Conservation (phyloP, 2,329 filamentous ascomycete genomes). For the Calonectria ilicicola region DNA sequence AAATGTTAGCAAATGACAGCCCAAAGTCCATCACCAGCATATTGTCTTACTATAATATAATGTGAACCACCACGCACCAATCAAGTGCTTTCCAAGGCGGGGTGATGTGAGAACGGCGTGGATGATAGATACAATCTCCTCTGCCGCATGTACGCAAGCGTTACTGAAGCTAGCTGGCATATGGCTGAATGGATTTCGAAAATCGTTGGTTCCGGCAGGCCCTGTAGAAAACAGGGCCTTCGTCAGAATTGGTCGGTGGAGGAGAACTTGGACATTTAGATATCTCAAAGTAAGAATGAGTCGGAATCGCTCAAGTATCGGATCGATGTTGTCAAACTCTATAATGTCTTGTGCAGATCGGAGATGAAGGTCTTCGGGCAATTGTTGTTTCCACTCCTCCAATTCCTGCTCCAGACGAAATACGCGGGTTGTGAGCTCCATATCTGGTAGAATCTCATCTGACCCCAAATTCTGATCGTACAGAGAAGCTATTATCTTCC, state of each 20-base stretch:
- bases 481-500: constrained; percentile 20
- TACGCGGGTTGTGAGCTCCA: constrained; percentile 14
- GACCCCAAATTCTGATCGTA: constrained; percentile 33
- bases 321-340: constrained; percentile 8
- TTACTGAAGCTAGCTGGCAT: constrained; percentile 28
- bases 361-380: not conserved
- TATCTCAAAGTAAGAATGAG: constrained; percentile 53
- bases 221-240: not conserved
- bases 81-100: constrained; percentile 11
- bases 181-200: not conserved
- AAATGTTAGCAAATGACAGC: not conserved
- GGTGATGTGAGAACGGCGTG: constrained; percentile 12
- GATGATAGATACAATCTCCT: constrained; percentile 25
- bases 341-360: not conserved
- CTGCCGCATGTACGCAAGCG: constrained; percentile 11
- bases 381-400: constrained; percentile 22
- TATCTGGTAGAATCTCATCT: constrained; percentile 12
- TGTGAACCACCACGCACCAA: constrained; percentile 36
- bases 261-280: constrained; percentile 47
- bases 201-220: not conserved
- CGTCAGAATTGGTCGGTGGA: constrained; percentile 42
- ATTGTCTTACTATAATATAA: constrained; percentile 29
- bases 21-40: not conserved
- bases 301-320: constrained; percentile 47
- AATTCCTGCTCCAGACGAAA: constrained; percentile 32